Percentiles rank a stretch among this genome's conserved stretches.
Evolutionary conservation across 176 grass and related monocot species (phyloP).

Genomic region (Carex parvula): DNA sequence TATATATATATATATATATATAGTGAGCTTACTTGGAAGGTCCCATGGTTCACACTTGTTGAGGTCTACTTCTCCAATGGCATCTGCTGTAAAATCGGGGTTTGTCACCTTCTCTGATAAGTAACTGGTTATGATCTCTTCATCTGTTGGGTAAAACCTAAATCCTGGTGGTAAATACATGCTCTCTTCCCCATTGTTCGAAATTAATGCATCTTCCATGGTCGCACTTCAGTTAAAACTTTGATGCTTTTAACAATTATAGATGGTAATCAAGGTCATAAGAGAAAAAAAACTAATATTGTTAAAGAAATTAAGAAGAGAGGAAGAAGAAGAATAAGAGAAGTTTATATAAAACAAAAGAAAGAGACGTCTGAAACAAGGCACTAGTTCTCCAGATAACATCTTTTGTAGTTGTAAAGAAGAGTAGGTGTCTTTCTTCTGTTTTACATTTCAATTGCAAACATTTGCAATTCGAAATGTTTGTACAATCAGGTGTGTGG

Average conservation of each 20-base stretch:
- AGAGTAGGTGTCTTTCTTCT: background rate
- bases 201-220: slow-evolving; percentile 33
- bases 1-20: too few relatives aligned
- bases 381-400: background rate
- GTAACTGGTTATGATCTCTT: slow-evolving; percentile 65
- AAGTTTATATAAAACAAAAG: slow-evolving; percentile 5
- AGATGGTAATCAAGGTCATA: too few relatives aligned
- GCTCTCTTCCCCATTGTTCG: background rate
- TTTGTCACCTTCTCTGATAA: slow-evolving; percentile 40
- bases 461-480: background rate
- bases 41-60: slow-evolving; percentile 80
- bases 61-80: slow-evolving; percentile 46
- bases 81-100: slow-evolving; percentile 22
- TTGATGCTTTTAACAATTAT: background rate
- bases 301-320: background rate
- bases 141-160: slow-evolving; percentile 50
- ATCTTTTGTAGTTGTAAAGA: background rate
- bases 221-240: background rate
- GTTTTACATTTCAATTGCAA: background rate
- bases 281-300: too few relatives aligned
- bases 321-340: background rate
- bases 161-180: slow-evolving; percentile 47
- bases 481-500: too few relatives aligned
- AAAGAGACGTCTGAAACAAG: slow-evolving; percentile 18
- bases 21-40: slow-evolving; percentile 37